phyloP scores from a whole-genome alignment of 495 filamentous ascomycete genomes.

The Aspergillus heteromorphus region DNA sequence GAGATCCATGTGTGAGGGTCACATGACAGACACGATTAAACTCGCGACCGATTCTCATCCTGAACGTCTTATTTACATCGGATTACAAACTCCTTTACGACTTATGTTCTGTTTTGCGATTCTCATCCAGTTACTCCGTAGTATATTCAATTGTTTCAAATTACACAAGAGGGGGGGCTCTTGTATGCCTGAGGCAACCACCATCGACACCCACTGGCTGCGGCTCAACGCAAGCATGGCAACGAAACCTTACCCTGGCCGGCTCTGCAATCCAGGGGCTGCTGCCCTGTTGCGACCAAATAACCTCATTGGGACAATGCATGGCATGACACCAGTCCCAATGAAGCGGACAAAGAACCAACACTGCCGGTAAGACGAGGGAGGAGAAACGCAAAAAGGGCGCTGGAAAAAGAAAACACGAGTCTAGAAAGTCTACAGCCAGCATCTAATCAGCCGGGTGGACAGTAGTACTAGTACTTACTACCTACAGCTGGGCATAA shows the following conservation, averaged over 20 bases:
- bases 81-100: too few relatives aligned
- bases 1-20: neutral
- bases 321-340: neutral
- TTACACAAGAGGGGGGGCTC: neutral
- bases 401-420: neutral
- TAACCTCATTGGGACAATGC: neutral
- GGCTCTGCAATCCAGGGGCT: neutral
- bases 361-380: too few relatives aligned
- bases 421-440: neutral
- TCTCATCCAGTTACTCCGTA: too few relatives aligned
- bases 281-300: neutral
- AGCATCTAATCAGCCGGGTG: neutral
- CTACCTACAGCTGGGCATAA: too few relatives aligned
- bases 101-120: too few relatives aligned
- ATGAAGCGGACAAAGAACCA: neutral
- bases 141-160: too few relatives aligned
- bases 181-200: neutral
- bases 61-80: too few relatives aligned
- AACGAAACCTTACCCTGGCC: neutral
- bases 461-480: neutral
- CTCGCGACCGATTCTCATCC: too few relatives aligned
- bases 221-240: neutral
- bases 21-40: neutral
- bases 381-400: neutral
- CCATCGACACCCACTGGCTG: neutral